Percentiles rank a stretch among this genome's conserved stretches.
Conservation (phyloP, 202 grass and related monocot genomes). For the Bolboschoenoplectus hybrid region DNA sequence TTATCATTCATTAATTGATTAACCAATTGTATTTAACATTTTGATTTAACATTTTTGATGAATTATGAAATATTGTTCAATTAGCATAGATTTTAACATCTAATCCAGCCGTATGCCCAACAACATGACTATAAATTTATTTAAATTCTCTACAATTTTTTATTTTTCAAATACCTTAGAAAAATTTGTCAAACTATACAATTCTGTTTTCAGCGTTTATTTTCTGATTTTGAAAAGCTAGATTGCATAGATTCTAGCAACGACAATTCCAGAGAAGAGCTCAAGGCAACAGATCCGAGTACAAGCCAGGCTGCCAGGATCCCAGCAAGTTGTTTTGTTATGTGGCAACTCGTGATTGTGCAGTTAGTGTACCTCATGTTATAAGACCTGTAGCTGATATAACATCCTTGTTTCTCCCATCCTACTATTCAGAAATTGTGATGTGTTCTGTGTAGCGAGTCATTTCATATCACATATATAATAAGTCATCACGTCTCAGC, state of each 20-base stretch:
- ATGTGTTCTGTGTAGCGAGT: background rate
- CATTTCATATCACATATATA: background rate
- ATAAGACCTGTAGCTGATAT: background rate
- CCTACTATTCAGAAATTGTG: background rate
- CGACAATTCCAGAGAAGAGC: background rate
- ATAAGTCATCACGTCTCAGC: background rate
- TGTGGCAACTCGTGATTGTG: slow-evolving; percentile 11
- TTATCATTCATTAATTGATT: background rate
- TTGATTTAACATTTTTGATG: background rate
- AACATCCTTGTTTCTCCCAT: background rate
- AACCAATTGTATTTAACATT: background rate
- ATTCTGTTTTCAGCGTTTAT: background rate
- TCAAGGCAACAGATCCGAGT: background rate
- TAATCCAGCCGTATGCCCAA: background rate
- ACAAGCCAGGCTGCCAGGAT: background rate
- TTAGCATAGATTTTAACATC: background rate
- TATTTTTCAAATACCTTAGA: too few relatives aligned
- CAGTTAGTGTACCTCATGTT: background rate
- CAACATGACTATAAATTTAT: background rate
- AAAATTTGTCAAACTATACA: too few relatives aligned
- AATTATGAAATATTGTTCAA: background rate
- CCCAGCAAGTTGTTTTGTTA: background rate
- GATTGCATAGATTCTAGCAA: background rate
- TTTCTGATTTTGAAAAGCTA: background rate
- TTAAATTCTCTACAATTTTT: too few relatives aligned